These are phyloP conservation scores for Marasmius sp. DNA, from an alignment of 1,284 basidiomycete genomes.

Conservation along the genomic window DNA sequence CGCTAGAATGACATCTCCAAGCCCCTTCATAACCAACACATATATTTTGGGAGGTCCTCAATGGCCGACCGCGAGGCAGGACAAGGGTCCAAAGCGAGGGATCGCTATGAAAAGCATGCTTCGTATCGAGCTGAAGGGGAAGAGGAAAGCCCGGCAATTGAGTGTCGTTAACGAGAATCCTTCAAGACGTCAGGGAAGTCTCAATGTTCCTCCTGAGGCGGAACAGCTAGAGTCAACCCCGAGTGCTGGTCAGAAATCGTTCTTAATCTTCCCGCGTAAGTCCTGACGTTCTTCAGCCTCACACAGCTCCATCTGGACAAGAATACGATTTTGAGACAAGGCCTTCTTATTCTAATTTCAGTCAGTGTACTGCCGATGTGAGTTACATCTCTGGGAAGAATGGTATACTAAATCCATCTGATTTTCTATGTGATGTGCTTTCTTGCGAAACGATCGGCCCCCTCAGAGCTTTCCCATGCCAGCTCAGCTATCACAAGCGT, in stretches of 20 bases:
- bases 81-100: not conserved
- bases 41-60: slow-evolving; percentile 5
- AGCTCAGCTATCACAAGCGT: slow-evolving; percentile 14
- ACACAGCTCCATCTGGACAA: too few relatives aligned
- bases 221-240: not conserved
- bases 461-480: slow-evolving; percentile 17
- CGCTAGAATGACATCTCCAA: slow-evolving; percentile 9
- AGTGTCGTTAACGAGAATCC: slow-evolving; percentile 13
- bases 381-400: too few relatives aligned
- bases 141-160: slow-evolving; percentile 4
- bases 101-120: slow-evolving; percentile 2
- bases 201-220: slow-evolving; percentile 2
- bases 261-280: not conserved
- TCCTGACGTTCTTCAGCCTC: not conserved
- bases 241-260: not conserved
- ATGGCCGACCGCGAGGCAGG: not conserved
- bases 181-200: slow-evolving; percentile 11
- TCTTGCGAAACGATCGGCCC: slow-evolving; percentile 9
- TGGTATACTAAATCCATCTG: too few relatives aligned
- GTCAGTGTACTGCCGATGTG: too few relatives aligned
- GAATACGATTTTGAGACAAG: too few relatives aligned
- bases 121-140: slow-evolving; percentile 9
- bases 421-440: not conserved
- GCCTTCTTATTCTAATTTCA: too few relatives aligned
- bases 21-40: slow-evolving; percentile 1